A percentile compares a stretch with the other conserved stretches of the same genome.
Evolutionary conservation across 768 basidiomycete genomes (phyloP).

Genomic region (Rhodotorula paludigena): DNA sequence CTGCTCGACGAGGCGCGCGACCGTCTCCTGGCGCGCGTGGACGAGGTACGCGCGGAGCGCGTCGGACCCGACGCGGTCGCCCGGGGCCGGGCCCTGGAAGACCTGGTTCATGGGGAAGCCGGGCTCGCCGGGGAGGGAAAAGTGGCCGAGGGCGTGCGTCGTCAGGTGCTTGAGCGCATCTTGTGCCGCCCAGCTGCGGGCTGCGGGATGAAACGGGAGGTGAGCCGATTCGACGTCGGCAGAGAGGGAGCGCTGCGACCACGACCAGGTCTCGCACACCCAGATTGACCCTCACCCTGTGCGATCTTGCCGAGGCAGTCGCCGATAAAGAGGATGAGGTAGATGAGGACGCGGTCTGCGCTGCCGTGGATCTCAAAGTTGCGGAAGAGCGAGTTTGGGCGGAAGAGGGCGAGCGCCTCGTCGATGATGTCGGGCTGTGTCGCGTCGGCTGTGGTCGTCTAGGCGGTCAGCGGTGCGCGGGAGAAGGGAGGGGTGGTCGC

Average conservation of each 20-base stretch:
- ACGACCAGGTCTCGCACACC: background rate
- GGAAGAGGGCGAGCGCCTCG: constrained; percentile 92
- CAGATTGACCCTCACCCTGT: constrained; percentile 38
- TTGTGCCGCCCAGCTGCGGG: constrained; percentile 55
- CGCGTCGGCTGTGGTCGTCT: constrained; percentile 61
- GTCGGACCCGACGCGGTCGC: constrained; percentile 70
- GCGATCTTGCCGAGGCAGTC: constrained; percentile 93
- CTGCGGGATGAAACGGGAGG: constrained; percentile 42
- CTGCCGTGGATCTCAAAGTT: constrained; percentile 91
- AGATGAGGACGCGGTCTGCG: constrained; percentile 63
- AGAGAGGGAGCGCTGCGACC: background rate
- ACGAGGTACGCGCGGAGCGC: constrained; percentile 83
- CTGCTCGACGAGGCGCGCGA: constrained; percentile 70
- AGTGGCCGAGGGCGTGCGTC: constrained; percentile 87
- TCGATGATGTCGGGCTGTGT: constrained; percentile 82
- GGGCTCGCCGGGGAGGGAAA: constrained; percentile 91
- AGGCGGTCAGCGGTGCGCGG: background rate
- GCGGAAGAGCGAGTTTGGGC: constrained; percentile 97
- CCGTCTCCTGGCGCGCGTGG: constrained; percentile 88
- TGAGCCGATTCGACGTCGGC: background rate
- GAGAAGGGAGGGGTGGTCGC: background rate
- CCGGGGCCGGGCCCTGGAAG: constrained; percentile 65
- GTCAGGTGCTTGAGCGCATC: constrained; percentile 84
- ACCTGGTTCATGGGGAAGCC: constrained; percentile 88
- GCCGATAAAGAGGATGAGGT: constrained; percentile 94